Base-by-base conservation (phyloP, 129 eudicot species). In the Lactuca sativa region DNA sequence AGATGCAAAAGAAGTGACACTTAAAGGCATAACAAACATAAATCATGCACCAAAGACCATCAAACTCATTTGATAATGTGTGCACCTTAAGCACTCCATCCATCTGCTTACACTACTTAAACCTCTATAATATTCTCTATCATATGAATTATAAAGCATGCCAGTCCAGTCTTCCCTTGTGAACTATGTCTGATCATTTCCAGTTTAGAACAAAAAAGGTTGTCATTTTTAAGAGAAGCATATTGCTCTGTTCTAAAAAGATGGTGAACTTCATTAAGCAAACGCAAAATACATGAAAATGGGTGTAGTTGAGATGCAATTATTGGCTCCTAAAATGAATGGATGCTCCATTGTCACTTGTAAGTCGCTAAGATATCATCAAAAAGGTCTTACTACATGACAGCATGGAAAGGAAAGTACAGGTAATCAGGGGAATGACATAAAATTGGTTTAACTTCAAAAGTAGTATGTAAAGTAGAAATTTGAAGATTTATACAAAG, bases 401-500 rank as follows among this genome's bases (percentile, higher is more conserved):
- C 13, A 0, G 41, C 17, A 32, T 32, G 43, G 34, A 31, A 14
- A 18, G 64, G 16, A 59, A 59, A 32, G 40, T 32, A 31, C 11
- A 59, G 41, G 31, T 59, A 34, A 34, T 34, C 10, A 14, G 3
- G 33, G 36, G 64, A 59, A 59, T 44, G 9, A 59, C 32, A 33
- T 8, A 9, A 43, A 43, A 0, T 40, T 43, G 49, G 49, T 66
- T 49, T 49, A 67, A n/a, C 51, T 17, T 10, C 1, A 31, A 52
- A 53, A 18, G 7, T 18, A 48, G 51, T 3, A 51, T 4, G 59
- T 11, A 8, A 61, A 12, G 12, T 51, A 51, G 59, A 72, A 18
- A 21, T 40, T 43, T 53, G 11, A 71, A 58, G 57, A 71, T 48
- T 71, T 41, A 31, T n/a, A 58, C 59, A 71, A 43, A 71, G 47